These are phyloP conservation scores for Pleurotus citrinopileatus DNA, from an alignment of 768 basidiomycete species.

Conservation along the genomic window DNA sequence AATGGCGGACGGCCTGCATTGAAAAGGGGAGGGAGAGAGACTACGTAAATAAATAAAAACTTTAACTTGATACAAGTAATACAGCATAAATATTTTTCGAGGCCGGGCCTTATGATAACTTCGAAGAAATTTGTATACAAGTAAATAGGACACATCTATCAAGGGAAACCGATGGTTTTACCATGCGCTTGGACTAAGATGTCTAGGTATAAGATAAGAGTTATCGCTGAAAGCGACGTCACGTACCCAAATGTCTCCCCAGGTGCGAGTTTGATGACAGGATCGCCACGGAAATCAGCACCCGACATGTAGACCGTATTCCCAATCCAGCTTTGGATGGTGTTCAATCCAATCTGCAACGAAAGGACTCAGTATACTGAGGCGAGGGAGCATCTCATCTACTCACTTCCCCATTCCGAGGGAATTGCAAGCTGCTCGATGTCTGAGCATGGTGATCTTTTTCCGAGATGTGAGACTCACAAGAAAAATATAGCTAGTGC, in stretches of 20 bases:
- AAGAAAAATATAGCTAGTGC: conserved; percentile 62
- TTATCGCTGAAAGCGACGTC: neutral
- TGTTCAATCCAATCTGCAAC: conserved; percentile 27
- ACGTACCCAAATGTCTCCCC: conserved; percentile 31
- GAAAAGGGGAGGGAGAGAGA: too few relatives aligned
- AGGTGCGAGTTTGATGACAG: conserved; percentile 24
- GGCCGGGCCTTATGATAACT: too few relatives aligned
- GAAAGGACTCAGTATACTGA: neutral
- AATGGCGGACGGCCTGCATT: conserved; percentile 42
- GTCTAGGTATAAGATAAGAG: neutral
- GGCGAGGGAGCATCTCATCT: too few relatives aligned
- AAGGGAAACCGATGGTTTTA: too few relatives aligned
- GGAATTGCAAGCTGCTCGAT: conserved; percentile 30
- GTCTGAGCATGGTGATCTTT: neutral
- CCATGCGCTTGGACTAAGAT: too few relatives aligned
- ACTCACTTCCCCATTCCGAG: conserved; percentile 32
- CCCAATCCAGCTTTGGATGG: conserved; percentile 33
- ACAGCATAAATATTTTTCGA: too few relatives aligned
- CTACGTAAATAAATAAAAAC: neutral
- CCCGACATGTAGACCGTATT: conserved; percentile 23
- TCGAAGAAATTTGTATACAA: too few relatives aligned
- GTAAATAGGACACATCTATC: too few relatives aligned
- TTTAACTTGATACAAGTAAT: neutral
- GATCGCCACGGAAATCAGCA: conserved; percentile 23
- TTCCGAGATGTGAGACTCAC: conserved; percentile 20